phyloP scores from a whole-genome alignment of 2,329 filamentous ascomycete species.

The Botrytis cinerea region DNA sequence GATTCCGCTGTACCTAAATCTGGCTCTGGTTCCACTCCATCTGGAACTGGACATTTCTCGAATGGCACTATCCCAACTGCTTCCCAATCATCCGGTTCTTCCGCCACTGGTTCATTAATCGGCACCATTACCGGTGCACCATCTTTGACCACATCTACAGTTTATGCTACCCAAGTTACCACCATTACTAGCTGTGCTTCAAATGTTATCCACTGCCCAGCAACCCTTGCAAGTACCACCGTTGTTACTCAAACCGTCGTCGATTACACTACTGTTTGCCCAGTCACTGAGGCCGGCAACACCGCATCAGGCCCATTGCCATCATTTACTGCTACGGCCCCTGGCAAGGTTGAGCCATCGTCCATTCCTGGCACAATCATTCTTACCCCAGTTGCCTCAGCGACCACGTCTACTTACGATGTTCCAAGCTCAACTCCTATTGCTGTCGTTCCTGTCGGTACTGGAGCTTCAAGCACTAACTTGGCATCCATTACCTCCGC shows the following conservation, averaged over 20 bases:
- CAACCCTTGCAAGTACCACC: slow-evolving; percentile 18
- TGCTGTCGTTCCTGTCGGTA: neutral
- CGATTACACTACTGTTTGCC: slow-evolving; percentile 31
- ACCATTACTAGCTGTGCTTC: slow-evolving; percentile 30
- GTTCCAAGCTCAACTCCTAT: neutral
- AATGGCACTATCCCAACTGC: neutral
- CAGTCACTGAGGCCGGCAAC: slow-evolving; percentile 19
- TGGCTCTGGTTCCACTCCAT: neutral
- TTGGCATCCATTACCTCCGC: slow-evolving; percentile 16
- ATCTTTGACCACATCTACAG: slow-evolving; percentile 29
- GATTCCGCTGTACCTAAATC: neutral
- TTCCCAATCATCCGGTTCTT: neutral
- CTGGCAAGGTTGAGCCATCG: neutral
- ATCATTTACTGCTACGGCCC: neutral
- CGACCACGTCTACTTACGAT: neutral
- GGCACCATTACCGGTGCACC: slow-evolving; percentile 26
- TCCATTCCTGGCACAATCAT: neutral
- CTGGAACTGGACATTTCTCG: neutral
- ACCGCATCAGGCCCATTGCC: neutral
- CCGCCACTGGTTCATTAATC: neutral
- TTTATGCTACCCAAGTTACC: slow-evolving; percentile 26
- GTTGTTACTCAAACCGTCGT: slow-evolving; percentile 28
- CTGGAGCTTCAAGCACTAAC: neutral
- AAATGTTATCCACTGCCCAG: slow-evolving; percentile 31
- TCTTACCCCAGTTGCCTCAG: slow-evolving; percentile 2